Conservation (phyloP, 441 rosid species). For the Theobroma grandiflorum region DNA sequence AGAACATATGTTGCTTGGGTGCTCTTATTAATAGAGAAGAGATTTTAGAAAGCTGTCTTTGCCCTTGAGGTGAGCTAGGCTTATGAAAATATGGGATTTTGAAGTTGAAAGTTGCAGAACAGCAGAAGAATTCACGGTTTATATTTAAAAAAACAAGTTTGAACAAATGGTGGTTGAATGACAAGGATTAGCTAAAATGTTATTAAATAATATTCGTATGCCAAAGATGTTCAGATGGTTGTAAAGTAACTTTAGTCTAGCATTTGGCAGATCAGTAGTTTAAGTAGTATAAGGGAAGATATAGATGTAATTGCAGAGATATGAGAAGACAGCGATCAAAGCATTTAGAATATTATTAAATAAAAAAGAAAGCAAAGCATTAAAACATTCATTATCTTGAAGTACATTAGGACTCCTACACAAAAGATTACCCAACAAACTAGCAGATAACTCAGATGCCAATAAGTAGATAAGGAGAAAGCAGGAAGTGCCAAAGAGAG, state of each 20-base stretch:
- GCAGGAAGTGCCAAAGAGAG: not conserved
- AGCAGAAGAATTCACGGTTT: not conserved
- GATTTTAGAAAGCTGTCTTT: not conserved
- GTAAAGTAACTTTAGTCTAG: not conserved
- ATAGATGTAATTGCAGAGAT: not conserved
- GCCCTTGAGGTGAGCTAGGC: not conserved
- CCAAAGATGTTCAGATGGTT: not conserved
- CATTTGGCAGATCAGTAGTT: not conserved
- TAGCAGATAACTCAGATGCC: not conserved
- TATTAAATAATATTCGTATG: not conserved
- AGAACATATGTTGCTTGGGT: slow-evolving; percentile 8
- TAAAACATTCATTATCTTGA: not conserved
- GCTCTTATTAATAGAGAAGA: slow-evolving; percentile 1
- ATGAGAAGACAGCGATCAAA: not conserved
- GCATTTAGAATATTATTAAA: not conserved
- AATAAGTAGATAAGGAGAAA: not conserved
- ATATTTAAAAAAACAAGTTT: not conserved
- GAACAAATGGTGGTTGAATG: not conserved
- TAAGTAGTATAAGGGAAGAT: not conserved
- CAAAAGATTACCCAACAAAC: not conserved
- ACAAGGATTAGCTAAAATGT: not conserved
- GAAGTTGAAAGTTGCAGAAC: not conserved
- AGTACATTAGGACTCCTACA: not conserved
- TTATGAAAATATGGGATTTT: not conserved
- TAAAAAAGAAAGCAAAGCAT: not conserved